Evolutionary conservation across 2,329 filamentous ascomycete species (phyloP).

Genomic region (Stenocarpella maydis): DNA sequence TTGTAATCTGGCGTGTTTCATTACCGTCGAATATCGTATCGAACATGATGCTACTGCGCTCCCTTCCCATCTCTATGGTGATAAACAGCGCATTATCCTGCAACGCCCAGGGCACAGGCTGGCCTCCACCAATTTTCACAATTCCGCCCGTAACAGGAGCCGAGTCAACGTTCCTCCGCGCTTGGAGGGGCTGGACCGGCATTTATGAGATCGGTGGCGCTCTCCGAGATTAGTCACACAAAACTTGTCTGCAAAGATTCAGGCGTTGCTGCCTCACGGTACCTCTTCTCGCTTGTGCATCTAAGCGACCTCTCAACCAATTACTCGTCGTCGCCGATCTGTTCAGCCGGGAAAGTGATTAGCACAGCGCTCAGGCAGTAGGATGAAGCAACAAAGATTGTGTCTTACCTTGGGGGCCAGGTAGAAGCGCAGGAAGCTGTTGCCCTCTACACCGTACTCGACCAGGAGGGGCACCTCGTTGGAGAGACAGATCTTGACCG

Average conservation of each 20-base stretch:
- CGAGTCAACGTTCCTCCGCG: conserved; percentile 5
- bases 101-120: conserved; percentile 21
- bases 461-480: conserved; percentile 96
- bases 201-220: neutral
- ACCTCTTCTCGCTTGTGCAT: conserved; percentile 21
- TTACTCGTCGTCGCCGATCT: conserved; percentile 52
- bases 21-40: conserved; percentile 30
- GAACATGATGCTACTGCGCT: conserved; percentile 28
- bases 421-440: conserved; percentile 95
- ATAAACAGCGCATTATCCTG: conserved; percentile 33
- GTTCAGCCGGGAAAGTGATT: neutral
- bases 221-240: conserved; percentile 15
- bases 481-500: conserved; percentile 92
- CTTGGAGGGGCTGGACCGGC: neutral
- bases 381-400: neutral
- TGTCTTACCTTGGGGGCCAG: conserved; percentile 89
- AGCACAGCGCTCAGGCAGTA: neutral
- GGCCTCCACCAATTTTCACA: conserved; percentile 17
- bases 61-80: conserved; percentile 25
- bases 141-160: conserved; percentile 15
- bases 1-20: conserved; percentile 27
- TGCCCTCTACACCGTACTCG: conserved; percentile 83
- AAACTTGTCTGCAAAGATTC: neutral
- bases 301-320: conserved; percentile 2
- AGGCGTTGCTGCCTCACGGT: conserved; percentile 15